These are phyloP conservation scores for Xylariomycetidae sp. DNA, from an alignment of 2,329 filamentous ascomycete genomes.

Conservation along the genomic window DNA sequence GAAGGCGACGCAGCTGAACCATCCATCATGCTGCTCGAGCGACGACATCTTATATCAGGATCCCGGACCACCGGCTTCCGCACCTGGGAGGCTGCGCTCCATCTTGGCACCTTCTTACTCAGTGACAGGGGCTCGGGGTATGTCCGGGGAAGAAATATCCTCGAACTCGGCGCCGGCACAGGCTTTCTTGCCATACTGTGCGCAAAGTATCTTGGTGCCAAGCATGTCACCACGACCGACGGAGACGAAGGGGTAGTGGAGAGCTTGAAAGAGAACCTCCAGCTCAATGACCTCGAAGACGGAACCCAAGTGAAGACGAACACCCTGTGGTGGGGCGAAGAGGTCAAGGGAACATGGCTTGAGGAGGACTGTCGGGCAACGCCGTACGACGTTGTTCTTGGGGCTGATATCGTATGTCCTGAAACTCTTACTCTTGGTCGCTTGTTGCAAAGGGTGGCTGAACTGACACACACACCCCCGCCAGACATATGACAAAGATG, in stretches of 20 bases:
- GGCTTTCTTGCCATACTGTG: conserved; percentile 60
- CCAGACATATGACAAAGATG: conserved; percentile 55
- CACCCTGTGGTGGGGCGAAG: conserved; percentile 30
- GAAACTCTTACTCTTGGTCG: no score
- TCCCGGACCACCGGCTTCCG: conserved; percentile 59
- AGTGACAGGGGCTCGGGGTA: conserved; percentile 35
- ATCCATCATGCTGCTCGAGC: conserved; percentile 47
- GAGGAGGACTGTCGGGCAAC: conserved; percentile 14
- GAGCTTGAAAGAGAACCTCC: conserved; percentile 44
- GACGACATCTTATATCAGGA: conserved; percentile 46
- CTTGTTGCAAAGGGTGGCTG: no score
- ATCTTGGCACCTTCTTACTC: conserved; percentile 55
- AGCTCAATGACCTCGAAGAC: conserved; percentile 40
- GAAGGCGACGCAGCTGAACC: conserved; percentile 19
- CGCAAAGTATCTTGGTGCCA: conserved; percentile 49
- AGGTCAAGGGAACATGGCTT: conserved; percentile 19
- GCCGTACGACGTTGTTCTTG: conserved; percentile 25
- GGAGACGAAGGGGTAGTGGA: conserved; percentile 51
- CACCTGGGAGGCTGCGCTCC: conserved; percentile 64
- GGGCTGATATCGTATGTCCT: conserved; percentile 25
- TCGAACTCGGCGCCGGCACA: conserved; percentile 63
- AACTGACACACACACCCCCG: background rate
- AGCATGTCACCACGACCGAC: conserved; percentile 54
- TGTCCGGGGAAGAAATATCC: conserved; percentile 45
- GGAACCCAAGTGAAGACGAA: conserved; percentile 15